Percentiles rank a stretch among this genome's conserved stretches.
Evolutionary conservation across 1,284 basidiomycete species (phyloP).

Genomic region (Cystobasidiaceae sp.): DNA sequence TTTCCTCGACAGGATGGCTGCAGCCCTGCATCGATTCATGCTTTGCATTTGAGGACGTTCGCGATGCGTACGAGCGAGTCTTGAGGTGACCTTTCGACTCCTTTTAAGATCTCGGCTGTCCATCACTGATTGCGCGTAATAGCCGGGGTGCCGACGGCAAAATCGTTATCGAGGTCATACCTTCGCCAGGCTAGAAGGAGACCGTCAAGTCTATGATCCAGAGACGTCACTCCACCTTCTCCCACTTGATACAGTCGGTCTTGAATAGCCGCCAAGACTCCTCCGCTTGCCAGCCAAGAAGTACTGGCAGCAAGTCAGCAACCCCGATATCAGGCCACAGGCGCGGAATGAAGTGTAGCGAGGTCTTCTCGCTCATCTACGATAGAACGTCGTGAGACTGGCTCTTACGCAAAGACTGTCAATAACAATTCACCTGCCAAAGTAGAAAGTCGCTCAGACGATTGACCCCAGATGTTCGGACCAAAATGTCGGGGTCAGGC

Average conservation of each 20-base stretch:
- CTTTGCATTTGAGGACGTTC: conserved; percentile 1
- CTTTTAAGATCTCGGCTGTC: background rate
- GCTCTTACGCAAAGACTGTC: too few species aligned
- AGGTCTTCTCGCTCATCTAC: conserved; percentile 73
- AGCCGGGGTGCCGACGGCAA: conserved; percentile 16
- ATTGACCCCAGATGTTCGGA: conserved; percentile 87
- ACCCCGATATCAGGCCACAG: conserved; percentile 96
- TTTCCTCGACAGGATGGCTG: background rate
- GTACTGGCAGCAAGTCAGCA: conserved; percentile 73
- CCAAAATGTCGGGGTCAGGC: conserved; percentile 73
- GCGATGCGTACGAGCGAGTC: background rate
- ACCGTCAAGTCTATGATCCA: too few species aligned
- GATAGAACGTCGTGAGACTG: too few species aligned
- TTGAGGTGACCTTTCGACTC: background rate
- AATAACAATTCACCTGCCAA: conserved; percentile 69
- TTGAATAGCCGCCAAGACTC: conserved; percentile 23
- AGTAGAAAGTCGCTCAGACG: conserved; percentile 87
- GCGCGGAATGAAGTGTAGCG: conserved; percentile 81
- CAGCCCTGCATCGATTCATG: background rate
- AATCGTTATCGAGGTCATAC: background rate
- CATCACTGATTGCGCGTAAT: background rate
- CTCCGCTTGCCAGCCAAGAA: conserved; percentile 68
- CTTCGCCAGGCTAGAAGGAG: too few species aligned
- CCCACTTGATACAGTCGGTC: conserved; percentile 22
- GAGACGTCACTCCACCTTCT: conserved; percentile 18